These are phyloP conservation scores for Stemphylium beticola DNA, from an alignment of 2,329 filamentous ascomycete genomes.

Conservation along the genomic window DNA sequence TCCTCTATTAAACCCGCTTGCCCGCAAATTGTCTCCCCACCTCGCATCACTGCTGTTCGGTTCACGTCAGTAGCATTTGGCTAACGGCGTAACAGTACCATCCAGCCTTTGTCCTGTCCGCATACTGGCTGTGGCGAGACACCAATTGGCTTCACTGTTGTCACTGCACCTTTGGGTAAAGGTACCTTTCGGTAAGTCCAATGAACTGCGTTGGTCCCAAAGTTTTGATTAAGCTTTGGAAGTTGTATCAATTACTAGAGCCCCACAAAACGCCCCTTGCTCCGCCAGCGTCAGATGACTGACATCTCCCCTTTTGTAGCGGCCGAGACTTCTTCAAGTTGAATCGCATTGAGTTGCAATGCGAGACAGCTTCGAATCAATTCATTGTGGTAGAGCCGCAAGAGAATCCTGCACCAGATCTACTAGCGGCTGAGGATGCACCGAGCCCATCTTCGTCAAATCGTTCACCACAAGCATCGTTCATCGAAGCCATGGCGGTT, in stretches of 20 bases:
- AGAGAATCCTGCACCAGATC: slow-evolving; percentile 28
- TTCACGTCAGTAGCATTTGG: slow-evolving; percentile 16
- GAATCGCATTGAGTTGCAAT: slow-evolving; percentile 48
- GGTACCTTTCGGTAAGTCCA: slow-evolving; percentile 43
- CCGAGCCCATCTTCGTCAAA: slow-evolving; percentile 22
- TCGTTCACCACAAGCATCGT: slow-evolving; percentile 5
- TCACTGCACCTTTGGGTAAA: slow-evolving; percentile 36
- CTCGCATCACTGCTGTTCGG: not conserved
- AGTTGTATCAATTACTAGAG: not conserved
- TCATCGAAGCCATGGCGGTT: slow-evolving; percentile 37
- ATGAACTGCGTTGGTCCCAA: not conserved
- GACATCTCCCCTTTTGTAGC: slow-evolving; percentile 25
- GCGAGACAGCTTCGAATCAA: slow-evolving; percentile 33
- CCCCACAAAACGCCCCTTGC: not conserved
- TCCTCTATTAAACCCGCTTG: slow-evolving; percentile 47
- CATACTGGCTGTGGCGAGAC: slow-evolving; percentile 31
- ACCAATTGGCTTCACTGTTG: slow-evolving; percentile 40
- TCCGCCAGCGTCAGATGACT: slow-evolving; percentile 4
- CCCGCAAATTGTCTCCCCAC: slow-evolving; percentile 25
- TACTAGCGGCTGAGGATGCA: slow-evolving; percentile 26
- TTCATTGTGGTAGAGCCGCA: slow-evolving; percentile 36
- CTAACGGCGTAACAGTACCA: slow-evolving; percentile 36
- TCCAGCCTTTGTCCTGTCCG: slow-evolving; percentile 44
- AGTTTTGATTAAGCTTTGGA: not conserved
- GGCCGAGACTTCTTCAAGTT: slow-evolving; percentile 50